Evolutionary conservation across 75 land plant species (phyloP).

Genomic region (Pinus tabuliformis): DNA sequence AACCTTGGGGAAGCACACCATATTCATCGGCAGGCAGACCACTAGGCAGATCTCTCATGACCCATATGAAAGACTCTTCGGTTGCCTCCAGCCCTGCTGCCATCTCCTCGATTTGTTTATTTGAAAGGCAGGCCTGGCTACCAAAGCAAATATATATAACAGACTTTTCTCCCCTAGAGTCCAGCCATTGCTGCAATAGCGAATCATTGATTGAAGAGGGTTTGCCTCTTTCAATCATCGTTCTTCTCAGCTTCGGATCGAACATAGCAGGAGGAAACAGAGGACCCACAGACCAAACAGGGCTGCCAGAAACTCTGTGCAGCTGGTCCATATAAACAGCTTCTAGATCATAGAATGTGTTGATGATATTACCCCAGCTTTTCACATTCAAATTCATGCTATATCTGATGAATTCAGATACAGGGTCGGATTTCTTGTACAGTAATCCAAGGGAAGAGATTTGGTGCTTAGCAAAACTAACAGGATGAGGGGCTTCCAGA

Average conservation of each 20-base stretch:
- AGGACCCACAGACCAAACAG: slow-evolving; percentile 43
- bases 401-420: slow-evolving; percentile 21
- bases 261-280: background rate
- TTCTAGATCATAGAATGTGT: slow-evolving; percentile 31
- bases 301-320: background rate
- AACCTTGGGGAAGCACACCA: background rate
- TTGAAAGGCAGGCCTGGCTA: background rate
- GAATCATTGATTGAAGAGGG: background rate
- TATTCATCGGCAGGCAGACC: background rate
- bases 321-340: slow-evolving; percentile 20
- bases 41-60: background rate
- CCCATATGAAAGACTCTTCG: background rate
- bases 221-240: background rate
- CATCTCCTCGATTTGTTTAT: background rate
- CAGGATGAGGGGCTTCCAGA: slow-evolving; percentile 13
- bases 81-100: background rate
- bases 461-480: slow-evolving; percentile 24
- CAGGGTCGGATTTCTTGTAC: slow-evolving; percentile 12
- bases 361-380: slow-evolving; percentile 37
- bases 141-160: background rate
- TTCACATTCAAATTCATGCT: slow-evolving; percentile 10
- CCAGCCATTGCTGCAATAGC: background rate
- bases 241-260: background rate
- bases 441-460: slow-evolving; percentile 13
- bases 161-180: background rate